These are phyloP conservation scores for Solanum chmielewskii DNA, from an alignment of 257 asterid genomes.

Conservation along the genomic window DNA sequence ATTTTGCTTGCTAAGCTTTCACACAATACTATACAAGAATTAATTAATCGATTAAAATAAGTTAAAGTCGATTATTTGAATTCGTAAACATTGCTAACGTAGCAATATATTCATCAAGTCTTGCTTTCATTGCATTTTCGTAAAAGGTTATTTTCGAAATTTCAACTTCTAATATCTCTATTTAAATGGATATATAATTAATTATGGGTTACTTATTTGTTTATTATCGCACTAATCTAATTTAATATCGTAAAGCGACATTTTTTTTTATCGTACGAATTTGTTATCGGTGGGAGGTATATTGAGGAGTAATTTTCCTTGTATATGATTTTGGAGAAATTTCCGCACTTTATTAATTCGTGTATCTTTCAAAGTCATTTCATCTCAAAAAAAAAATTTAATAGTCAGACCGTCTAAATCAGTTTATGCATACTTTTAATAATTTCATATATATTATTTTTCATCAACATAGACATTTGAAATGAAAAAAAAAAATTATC, in stretches of 20 bases:
- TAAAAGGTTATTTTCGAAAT: too few species aligned
- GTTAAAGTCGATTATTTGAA: neutral
- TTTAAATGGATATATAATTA: neutral
- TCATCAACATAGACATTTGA: neutral
- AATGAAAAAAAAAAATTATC: neutral
- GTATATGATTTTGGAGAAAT: neutral
- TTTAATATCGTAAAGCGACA: neutral
- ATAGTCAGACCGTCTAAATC: neutral
- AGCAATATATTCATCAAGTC: neutral
- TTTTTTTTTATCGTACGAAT: neutral
- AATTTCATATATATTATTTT: neutral
- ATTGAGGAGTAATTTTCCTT: neutral
- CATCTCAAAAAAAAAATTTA: neutral
- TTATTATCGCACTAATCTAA: neutral
- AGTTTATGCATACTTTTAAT: neutral
- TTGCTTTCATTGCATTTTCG: too few species aligned
- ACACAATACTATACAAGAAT: neutral
- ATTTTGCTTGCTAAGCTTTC: slow-evolving; percentile 18
- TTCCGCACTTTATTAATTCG: neutral
- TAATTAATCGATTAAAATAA: neutral
- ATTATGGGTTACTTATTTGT: neutral
- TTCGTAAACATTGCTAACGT: neutral
- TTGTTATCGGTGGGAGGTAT: neutral
- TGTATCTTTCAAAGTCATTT: neutral
- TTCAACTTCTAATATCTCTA: too few species aligned